Base-by-base conservation (phyloP, 345 rosid species). In the Lagerstroemia speciosa region DNA sequence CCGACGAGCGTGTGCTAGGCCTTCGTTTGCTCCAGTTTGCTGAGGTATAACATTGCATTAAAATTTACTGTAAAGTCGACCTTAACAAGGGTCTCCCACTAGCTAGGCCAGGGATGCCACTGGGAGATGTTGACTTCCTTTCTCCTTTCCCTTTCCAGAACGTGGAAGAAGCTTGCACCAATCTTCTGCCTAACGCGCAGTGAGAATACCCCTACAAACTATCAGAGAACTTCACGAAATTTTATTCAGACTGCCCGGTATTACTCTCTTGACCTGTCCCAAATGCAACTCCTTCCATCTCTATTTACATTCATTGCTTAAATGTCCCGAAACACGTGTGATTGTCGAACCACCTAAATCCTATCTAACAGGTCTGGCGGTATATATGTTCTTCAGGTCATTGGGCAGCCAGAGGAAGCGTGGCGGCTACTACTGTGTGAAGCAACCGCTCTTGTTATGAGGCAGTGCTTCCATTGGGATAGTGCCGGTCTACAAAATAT, bases 371-470 rank as follows among this genome's bases (percentile, higher is more conserved):
- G 19, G 41, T 8, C 33, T 60, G 34, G 69, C 61, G 71, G 65
- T 26, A 41, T n/a, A n/a, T n/a, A n/a, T 76, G 64, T 30, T 67
- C 55, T 12, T 61, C 88, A 94, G 99, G 99, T 94, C 58, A 82
- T 82, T 27, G 97, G 93, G 38, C 82, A 95, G 33, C 78, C 86
- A 2, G 87, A 87, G 77, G 97, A 94, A 77, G 81, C 90, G 32
- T 88, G 98, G 62, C 81, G 98, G 71, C 84, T 91, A 53, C 74
- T 94, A 64, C 79, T 94, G 17, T 91, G 98, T 52, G 96, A 91
- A 82, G 98, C 98, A 69, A 85, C 98, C 0, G 99, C 98, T 0
- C 76, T 78, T 37, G 99, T 91, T 8, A 94, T 94, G 97, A 67
- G 96, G 67, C 86, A 89, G 80, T 91, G 97, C 83, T 91, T 94